These are phyloP conservation scores for Xenoacremonium recifei DNA, from an alignment of 2,329 filamentous ascomycete species.

Conservation along the genomic window DNA sequence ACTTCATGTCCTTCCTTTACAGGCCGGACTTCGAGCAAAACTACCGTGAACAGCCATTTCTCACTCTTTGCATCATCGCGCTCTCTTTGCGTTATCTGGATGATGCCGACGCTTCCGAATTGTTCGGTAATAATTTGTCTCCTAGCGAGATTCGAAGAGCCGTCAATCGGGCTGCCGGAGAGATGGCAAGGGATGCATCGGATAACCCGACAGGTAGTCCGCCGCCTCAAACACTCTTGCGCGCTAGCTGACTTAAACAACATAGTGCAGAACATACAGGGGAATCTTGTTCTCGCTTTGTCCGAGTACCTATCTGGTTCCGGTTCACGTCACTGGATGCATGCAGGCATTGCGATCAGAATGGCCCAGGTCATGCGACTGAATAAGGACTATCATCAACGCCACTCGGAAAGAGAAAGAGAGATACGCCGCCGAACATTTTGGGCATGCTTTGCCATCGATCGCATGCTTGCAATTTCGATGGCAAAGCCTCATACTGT, in stretches of 20 bases:
- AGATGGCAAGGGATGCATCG: slow-evolving; percentile 6
- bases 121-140: too few species aligned
- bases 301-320: slow-evolving; percentile 8
- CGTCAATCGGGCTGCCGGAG: too few species aligned
- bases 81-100: background rate
- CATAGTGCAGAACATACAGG: slow-evolving; percentile 17
- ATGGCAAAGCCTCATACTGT: background rate
- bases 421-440: slow-evolving; percentile 26
- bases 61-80: background rate
- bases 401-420: slow-evolving; percentile 16
- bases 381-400: slow-evolving; percentile 22
- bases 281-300: slow-evolving; percentile 11
- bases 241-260: too few species aligned
- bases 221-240: too few species aligned
- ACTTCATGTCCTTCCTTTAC: slow-evolving; percentile 19
- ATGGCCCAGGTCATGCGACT: slow-evolving; percentile 25
- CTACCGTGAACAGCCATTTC: slow-evolving; percentile 1
- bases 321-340: slow-evolving; percentile 22
- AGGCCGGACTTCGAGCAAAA: slow-evolving; percentile 16
- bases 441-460: slow-evolving; percentile 23
- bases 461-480: slow-evolving; percentile 5
- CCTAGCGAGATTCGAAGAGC: too few species aligned
- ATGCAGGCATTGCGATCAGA: slow-evolving; percentile 19
- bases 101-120: background rate
- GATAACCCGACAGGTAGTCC: slow-evolving; percentile 11